Evolutionary conservation across 129 eudicot genomes (phyloP).

Genomic region (Saposhnikovia divaricata): DNA sequence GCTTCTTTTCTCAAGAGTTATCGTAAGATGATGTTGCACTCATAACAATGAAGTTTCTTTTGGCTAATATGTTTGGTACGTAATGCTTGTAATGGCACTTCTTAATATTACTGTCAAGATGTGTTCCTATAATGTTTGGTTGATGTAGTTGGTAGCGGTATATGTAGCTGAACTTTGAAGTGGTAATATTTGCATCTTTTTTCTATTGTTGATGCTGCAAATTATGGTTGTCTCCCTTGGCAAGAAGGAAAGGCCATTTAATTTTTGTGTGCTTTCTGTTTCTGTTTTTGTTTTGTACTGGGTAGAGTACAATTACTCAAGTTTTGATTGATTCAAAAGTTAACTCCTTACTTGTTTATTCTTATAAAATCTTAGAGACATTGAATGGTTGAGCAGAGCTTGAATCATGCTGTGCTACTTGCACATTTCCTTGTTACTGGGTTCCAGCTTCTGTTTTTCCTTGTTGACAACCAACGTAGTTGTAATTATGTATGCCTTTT

Average conservation of each 20-base stretch:
- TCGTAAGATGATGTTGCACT: neutral
- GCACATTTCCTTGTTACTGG: too few species aligned
- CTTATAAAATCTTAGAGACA: too few species aligned
- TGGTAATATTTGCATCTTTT: neutral
- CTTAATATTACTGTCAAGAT: neutral
- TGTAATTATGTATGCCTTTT: neutral
- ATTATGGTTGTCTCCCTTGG: neutral
- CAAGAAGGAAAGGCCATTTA: too few species aligned
- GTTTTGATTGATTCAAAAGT: too few species aligned
- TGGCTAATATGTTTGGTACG: neutral
- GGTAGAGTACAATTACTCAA: too few species aligned
- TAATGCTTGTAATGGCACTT: neutral
- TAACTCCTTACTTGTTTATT: too few species aligned
- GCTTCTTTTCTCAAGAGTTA: neutral
- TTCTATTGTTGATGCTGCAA: neutral
- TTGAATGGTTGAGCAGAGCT: neutral
- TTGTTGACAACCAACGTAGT: too few species aligned
- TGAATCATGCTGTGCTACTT: neutral
- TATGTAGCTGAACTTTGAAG: neutral
- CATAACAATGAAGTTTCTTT: neutral
- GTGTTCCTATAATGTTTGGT: neutral
- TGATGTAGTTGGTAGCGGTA: neutral
- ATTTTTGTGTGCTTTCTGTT: neutral
- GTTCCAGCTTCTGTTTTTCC: too few species aligned
- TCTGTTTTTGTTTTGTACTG: neutral